Conservation (phyloP, 2,329 filamentous ascomycete species). For the Botrytis squamosa region DNA sequence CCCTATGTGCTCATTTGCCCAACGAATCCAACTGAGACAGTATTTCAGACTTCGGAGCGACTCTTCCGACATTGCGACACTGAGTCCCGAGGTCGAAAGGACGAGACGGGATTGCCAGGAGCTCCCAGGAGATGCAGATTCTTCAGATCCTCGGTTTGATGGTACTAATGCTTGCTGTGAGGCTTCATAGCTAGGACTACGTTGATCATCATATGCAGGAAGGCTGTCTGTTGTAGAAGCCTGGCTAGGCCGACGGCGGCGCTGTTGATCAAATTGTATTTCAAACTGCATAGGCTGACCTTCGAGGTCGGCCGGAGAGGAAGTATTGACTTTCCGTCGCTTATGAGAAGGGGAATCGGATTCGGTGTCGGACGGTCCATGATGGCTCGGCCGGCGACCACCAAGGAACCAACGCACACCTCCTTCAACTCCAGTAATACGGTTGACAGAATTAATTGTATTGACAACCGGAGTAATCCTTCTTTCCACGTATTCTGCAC, state of each 20-base stretch:
- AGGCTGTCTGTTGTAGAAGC: conserved; percentile 64
- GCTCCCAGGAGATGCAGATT: conserved; percentile 34
- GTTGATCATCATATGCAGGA: conserved; percentile 79
- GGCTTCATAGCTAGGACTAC: conserved; percentile 73
- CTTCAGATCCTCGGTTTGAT: conserved; percentile 35
- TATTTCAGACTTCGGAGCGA: conserved; percentile 81
- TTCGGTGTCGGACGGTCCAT: conserved; percentile 47
- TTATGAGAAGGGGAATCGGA: conserved; percentile 52
- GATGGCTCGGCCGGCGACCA: conserved; percentile 43
- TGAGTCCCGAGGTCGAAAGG: conserved; percentile 86
- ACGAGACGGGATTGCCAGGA: conserved; percentile 82
- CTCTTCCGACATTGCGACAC: conserved; percentile 87
- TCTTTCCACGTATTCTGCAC: conserved; percentile 86
- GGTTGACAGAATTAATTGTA: conserved; percentile 79
- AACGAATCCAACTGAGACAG: conserved; percentile 75
- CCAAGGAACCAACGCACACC: conserved; percentile 82
- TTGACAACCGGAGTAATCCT: conserved; percentile 84
- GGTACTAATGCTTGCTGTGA: conserved; percentile 42
- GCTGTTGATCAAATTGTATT: conserved; percentile 37
- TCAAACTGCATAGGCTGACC: conserved; percentile 29
- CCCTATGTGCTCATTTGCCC: conserved; percentile 79
- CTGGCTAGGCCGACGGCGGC: conserved; percentile 35
- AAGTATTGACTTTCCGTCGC: conserved; percentile 55
- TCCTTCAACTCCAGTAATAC: conserved; percentile 83
- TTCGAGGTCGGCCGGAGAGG: conserved; percentile 37